These are phyloP conservation scores for Fusarium mundagurra DNA, from an alignment of 2,329 filamentous ascomycete species.

Conservation along the genomic window DNA sequence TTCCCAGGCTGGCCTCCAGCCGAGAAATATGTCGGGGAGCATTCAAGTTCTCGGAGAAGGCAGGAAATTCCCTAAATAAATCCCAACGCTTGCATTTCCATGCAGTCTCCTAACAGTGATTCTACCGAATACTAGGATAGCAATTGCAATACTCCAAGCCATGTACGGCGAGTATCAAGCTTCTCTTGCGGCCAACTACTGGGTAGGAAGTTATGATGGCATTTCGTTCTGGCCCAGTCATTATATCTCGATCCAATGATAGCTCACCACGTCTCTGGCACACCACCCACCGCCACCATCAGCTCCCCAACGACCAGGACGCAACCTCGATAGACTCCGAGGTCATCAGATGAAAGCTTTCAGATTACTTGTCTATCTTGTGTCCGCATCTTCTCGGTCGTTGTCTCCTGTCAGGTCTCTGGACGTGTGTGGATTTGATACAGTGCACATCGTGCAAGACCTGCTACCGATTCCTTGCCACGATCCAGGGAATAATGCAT, in stretches of 20 bases:
- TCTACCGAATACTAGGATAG: background rate
- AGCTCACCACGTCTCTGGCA: slow-evolving; percentile 50
- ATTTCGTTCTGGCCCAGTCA: slow-evolving; percentile 37
- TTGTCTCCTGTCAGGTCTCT: slow-evolving; percentile 9
- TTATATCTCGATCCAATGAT: slow-evolving; percentile 47
- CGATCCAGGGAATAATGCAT: background rate
- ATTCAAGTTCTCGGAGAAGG: slow-evolving; percentile 4
- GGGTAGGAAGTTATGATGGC: slow-evolving; percentile 23
- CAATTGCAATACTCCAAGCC: slow-evolving; percentile 13
- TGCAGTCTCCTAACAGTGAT: slow-evolving; percentile 6
- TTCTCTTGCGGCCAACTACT: slow-evolving; percentile 19
- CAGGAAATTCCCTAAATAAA: background rate
- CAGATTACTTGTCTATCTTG: slow-evolving; percentile 12
- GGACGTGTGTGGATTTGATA: background rate
- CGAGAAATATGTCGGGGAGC: slow-evolving; percentile 26
- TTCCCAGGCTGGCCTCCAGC: slow-evolving; percentile 29
- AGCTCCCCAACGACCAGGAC: slow-evolving; percentile 35
- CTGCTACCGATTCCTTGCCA: background rate
- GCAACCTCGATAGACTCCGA: slow-evolving; percentile 27
- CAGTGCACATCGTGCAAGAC: slow-evolving; percentile 7
- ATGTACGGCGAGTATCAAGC: slow-evolving; percentile 32
- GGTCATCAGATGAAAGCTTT: slow-evolving; percentile 32
- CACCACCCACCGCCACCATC: slow-evolving; percentile 44
- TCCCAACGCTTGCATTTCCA: background rate
- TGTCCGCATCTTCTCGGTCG: background rate